A percentile compares a stretch with the other conserved stretches of the same genome.
These are phyloP conservation scores for Vigna hirtella DNA, from an alignment of 306 rosid species.

Conservation along the genomic window DNA sequence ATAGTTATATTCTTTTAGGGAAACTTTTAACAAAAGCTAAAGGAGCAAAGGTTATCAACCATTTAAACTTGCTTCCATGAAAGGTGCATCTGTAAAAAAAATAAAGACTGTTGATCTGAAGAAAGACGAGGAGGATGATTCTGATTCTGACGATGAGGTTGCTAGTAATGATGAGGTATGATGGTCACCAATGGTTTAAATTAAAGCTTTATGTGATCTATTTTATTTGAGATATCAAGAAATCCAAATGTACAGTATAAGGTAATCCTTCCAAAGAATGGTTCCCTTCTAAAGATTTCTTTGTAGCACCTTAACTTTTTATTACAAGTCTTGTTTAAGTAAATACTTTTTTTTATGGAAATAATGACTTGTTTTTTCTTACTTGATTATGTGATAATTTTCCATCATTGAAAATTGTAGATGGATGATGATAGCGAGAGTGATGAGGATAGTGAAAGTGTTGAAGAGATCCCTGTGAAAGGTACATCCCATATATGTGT, in stretches of 20 bases:
- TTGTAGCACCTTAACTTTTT: neutral
- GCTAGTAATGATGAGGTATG: conserved; percentile 55
- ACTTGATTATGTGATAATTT: neutral
- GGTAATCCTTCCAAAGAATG: neutral
- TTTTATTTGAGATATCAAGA: neutral
- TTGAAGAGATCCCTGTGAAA: conserved; percentile 60
- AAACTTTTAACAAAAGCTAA: conserved; percentile 44
- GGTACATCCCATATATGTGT: conserved; percentile 44
- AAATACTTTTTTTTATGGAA: neutral
- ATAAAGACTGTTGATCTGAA: conserved; percentile 57
- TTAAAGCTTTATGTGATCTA: neutral
- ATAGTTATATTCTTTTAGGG: conserved; percentile 40
- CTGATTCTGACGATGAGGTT: conserved; percentile 45
- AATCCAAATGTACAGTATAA: neutral
- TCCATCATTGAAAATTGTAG: conserved; percentile 44
- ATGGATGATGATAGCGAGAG: conserved; percentile 44
- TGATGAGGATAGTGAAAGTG: conserved; percentile 52
- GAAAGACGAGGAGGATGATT: conserved; percentile 48
- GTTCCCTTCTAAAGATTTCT: neutral
- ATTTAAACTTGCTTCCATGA: conserved; percentile 33
- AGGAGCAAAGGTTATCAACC: conserved; percentile 44
- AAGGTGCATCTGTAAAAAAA: conserved; percentile 49
- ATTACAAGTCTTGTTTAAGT: neutral
- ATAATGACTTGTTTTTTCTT: neutral
- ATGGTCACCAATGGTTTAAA: neutral